Evolutionary conservation across 352 stramenopile species (phyloP).

Genomic region (Pythium apleroticum): DNA sequence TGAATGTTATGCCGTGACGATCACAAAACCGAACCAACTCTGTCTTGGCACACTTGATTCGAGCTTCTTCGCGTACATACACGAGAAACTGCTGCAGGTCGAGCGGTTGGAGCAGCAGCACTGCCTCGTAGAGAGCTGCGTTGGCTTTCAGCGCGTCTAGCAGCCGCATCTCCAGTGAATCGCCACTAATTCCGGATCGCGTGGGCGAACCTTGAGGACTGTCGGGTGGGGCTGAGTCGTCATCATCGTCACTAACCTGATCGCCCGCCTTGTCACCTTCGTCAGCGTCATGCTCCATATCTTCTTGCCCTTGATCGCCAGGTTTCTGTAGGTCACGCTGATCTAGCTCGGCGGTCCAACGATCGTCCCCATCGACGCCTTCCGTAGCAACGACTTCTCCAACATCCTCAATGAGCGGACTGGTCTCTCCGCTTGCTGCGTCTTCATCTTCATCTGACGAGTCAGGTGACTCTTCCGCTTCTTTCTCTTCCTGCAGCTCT

Average conservation of each 20-base stretch:
- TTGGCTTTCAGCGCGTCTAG: slow-evolving; percentile 27
- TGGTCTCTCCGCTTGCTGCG: neutral
- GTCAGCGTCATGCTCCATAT: neutral
- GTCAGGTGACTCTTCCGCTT: neutral
- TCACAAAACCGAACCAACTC: slow-evolving; percentile 25
- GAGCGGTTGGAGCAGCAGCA: slow-evolving; percentile 28
- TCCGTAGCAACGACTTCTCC: neutral
- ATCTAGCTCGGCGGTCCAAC: neutral
- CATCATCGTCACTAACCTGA: neutral
- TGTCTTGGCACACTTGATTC: slow-evolving; percentile 26
- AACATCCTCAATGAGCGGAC: neutral
- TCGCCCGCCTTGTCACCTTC: neutral
- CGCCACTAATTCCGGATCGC: neutral
- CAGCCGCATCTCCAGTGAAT: slow-evolving; percentile 17
- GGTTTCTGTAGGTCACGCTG: neutral
- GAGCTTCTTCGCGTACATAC: slow-evolving; percentile 19
- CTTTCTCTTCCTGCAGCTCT: neutral
- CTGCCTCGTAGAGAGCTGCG: slow-evolving; percentile 21
- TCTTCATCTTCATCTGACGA: neutral
- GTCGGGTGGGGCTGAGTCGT: neutral
- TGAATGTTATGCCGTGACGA: slow-evolving; percentile 31
- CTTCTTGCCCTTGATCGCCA: neutral
- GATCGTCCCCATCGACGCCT: neutral
- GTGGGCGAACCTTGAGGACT: neutral
- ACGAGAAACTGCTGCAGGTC: slow-evolving; percentile 16